Conservation (phyloP, 768 basidiomycete genomes). For the Hericium rajendrae region DNA sequence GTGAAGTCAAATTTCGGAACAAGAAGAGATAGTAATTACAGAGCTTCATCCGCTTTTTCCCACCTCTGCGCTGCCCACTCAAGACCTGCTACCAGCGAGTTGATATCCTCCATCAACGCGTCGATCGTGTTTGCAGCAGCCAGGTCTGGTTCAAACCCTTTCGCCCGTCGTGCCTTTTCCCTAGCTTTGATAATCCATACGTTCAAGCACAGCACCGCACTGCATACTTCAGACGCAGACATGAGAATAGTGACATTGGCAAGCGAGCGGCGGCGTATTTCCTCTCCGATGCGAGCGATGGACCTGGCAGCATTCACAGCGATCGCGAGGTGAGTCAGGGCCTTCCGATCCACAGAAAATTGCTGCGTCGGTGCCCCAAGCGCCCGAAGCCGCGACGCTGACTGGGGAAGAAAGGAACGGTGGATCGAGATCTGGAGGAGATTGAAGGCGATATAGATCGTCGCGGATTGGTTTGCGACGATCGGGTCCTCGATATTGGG, state of each 20-base stretch:
- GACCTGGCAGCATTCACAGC: constrained; percentile 10
- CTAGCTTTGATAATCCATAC: constrained; percentile 10
- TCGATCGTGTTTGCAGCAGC: constrained; percentile 1
- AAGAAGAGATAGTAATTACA: neutral
- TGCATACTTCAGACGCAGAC: constrained; percentile 6
- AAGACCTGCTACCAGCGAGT: constrained; percentile 5
- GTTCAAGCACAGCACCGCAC: constrained; percentile 10
- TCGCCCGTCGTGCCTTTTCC: neutral
- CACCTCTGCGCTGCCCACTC: constrained; percentile 12
- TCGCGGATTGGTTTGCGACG: constrained; percentile 34
- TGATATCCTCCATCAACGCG: constrained; percentile 8
- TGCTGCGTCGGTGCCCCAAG: neutral
- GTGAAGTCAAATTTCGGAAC: too few species aligned
- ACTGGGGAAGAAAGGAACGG: constrained; percentile 60
- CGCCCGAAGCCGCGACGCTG: constrained; percentile 2
- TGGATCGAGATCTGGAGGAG: constrained; percentile 66
- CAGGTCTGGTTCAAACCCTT: neutral
- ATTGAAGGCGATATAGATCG: constrained; percentile 38
- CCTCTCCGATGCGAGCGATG: constrained; percentile 3
- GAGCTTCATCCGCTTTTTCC: constrained; percentile 9
- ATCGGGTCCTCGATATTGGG: constrained; percentile 27
- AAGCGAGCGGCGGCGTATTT: constrained; percentile 8
- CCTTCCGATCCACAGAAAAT: neutral
- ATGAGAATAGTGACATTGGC: constrained; percentile 11
- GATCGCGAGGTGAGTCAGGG: constrained; percentile 7